Evolutionary conservation across 306 rosid species (phyloP), one percentile per base, ranked within the genome.

Genomic region (Medicago lupulina): DNA sequence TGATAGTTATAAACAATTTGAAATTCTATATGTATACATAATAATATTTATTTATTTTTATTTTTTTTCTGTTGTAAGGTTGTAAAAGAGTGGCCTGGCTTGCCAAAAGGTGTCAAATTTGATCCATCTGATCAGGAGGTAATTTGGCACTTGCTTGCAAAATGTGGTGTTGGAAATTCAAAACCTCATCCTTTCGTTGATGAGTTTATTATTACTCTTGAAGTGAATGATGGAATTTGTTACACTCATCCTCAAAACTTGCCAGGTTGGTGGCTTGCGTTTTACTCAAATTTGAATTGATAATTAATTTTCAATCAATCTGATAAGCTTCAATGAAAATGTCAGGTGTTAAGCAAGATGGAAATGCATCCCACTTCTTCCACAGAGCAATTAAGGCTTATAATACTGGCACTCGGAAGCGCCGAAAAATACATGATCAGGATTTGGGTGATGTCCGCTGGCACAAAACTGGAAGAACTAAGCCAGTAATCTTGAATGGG

Each of bases 381-480:
- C 93, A 93, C 51, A 79, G 93, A 86, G 88, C 96, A 65, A 84
- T 85, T 71, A 93, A 93, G 93, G 98, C 97, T 53, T 93, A 93
- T 80, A 91, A 81, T 60, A 89, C 91, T 4, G 97, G 98, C 55
- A 86, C 82, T 19, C 87, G 97, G 64, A 93, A 93, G 79, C 97
- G 93, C 66, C 80, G 97, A 25, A 93, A 91, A 80, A 85, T 92
- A 76, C 82, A 66, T 44, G 86, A 67, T 64, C 89, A 77, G 55
- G 98, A 88, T 81, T 79, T 67, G 44, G 90, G 96, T 72, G 97
- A 85, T 65, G 90, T 91, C 62, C 96, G 97, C 67, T 93, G 98
- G 98, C 98, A 93, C 84, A 93, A 93, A 87, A 91, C 97, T 49
- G 98, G 97, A 61, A 86, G 17, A 74, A 93, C 98, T 62, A 93